Percentiles rank a stretch among this genome's conserved stretches.
Evolutionary conservation across 495 filamentous ascomycete species (phyloP).

Genomic region (Darksidea phi): DNA sequence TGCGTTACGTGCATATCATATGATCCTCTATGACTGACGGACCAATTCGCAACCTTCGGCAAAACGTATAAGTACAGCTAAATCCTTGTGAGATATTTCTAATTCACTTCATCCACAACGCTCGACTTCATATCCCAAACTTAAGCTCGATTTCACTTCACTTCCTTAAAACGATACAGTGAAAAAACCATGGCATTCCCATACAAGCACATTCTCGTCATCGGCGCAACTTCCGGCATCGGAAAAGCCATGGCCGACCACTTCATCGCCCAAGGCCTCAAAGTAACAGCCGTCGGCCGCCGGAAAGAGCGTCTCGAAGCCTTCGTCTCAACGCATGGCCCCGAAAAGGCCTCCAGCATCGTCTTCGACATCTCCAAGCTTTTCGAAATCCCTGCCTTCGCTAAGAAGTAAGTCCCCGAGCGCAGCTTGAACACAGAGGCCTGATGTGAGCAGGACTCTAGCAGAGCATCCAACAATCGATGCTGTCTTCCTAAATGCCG

Average conservation of each 20-base stretch:
- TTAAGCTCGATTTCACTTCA: neutral
- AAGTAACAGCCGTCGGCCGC: conserved; percentile 31
- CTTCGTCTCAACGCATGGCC: conserved; percentile 22
- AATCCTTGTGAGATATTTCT: too few species aligned
- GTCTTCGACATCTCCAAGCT: conserved; percentile 21
- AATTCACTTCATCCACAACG: too few species aligned
- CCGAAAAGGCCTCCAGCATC: conserved; percentile 5
- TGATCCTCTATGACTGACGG: neutral
- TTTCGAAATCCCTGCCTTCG: conserved; percentile 1
- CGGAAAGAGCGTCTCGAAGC: conserved; percentile 30
- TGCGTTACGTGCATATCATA: neutral
- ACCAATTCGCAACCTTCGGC: too few species aligned
- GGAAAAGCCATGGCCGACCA: conserved; percentile 25
- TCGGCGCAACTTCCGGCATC: conserved; percentile 36
- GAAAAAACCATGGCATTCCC: conserved; percentile 28
- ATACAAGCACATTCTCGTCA: conserved; percentile 34
- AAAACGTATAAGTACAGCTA: too few species aligned
- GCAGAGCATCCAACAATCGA: conserved; percentile 29
- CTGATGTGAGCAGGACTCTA: neutral
- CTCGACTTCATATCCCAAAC: too few species aligned
- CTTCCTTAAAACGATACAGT: neutral
- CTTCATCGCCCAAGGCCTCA: conserved; percentile 16
- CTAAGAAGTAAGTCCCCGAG: neutral
- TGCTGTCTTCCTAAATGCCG: conserved; percentile 36
- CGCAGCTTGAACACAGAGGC: neutral